Conservation (phyloP, 495 filamentous ascomycete species). For the Talaromyces liani region DNA sequence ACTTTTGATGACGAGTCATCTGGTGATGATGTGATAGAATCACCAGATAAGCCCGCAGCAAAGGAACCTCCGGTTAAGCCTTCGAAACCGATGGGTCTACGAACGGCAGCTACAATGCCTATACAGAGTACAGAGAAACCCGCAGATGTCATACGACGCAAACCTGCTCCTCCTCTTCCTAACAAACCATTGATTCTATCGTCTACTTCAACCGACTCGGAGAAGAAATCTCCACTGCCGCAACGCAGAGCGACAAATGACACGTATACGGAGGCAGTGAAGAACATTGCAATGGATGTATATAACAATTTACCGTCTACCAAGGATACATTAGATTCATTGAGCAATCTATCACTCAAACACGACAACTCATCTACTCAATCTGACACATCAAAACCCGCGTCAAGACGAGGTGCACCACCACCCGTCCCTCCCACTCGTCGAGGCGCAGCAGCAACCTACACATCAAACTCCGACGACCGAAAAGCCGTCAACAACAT, state of each 20-base stretch:
- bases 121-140: slow-evolving; percentile 4
- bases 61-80: slow-evolving; percentile 51
- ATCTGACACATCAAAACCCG: background rate
- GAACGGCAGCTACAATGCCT: slow-evolving; percentile 26
- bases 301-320: slow-evolving; percentile 42
- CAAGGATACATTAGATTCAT: slow-evolving; percentile 20
- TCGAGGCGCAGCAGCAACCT: slow-evolving; percentile 8
- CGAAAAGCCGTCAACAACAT: background rate
- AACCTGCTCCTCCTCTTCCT: slow-evolving; percentile 37
- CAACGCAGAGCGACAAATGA: slow-evolving; percentile 22
- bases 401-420: slow-evolving; percentile 8
- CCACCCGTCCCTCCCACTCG: slow-evolving; percentile 17
- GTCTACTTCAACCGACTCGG: slow-evolving; percentile 11
- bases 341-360: background rate
- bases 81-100: slow-evolving; percentile 58
- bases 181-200: slow-evolving; percentile 27
- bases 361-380: background rate
- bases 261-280: slow-evolving; percentile 28
- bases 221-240: slow-evolving; percentile 15
- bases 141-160: slow-evolving; percentile 22
- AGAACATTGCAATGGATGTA: slow-evolving; percentile 16
- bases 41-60: slow-evolving; percentile 6
- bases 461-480: background rate
- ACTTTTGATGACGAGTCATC: slow-evolving; percentile 52
- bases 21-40: background rate